Conservation (phyloP, 192 early-diverging fungal genomes). For the Phlyctochytrium planicorne region DNA sequence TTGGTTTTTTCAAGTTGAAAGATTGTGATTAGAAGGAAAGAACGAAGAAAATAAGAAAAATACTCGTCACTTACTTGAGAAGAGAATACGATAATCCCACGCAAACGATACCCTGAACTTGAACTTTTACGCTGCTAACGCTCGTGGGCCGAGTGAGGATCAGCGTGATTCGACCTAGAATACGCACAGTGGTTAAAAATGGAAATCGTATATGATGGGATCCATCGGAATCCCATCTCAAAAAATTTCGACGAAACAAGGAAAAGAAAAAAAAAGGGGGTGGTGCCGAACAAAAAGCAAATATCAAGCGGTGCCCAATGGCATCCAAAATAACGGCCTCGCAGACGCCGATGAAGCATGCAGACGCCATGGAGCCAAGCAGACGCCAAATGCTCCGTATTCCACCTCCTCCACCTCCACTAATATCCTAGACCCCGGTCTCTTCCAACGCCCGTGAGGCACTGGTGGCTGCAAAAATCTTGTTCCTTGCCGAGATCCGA, state of each 20-base stretch:
- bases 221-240: not conserved
- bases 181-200: not conserved
- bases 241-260: not conserved
- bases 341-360: too few species aligned
- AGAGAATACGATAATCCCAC: constrained; percentile 12
- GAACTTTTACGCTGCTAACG: constrained; percentile 12
- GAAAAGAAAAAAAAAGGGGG: not conserved
- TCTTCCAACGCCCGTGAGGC: too few species aligned
- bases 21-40: too few species aligned
- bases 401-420: too few species aligned
- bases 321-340: not conserved
- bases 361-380: too few species aligned
- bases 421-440: too few species aligned
- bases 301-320: not conserved
- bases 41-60: too few species aligned
- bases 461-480: too few species aligned
- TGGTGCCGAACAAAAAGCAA: not conserved
- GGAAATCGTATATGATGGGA: not conserved
- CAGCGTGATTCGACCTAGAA: constrained; percentile 13
- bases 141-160: not conserved
- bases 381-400: too few species aligned
- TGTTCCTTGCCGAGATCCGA: too few species aligned
- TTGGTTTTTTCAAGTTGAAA: too few species aligned
- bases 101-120: constrained; percentile 23
- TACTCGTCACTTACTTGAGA: not conserved